Conservation (phyloP, 768 basidiomycete genomes). For the Calocera viscosa region DNA sequence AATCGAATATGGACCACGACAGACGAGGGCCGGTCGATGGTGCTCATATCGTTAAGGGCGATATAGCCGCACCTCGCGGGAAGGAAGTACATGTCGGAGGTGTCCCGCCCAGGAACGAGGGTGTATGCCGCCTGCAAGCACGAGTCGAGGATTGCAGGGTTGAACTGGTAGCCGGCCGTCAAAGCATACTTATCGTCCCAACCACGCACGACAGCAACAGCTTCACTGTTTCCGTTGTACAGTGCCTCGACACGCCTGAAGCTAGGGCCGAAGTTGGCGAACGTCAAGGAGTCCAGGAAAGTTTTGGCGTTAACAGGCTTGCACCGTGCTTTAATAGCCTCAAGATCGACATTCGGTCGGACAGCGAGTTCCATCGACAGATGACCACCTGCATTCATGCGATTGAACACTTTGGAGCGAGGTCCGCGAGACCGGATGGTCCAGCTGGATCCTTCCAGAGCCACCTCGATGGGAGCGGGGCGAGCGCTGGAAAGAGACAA, state of each 20-base stretch:
- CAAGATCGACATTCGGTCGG: conserved; percentile 15
- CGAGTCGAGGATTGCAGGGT: conserved; percentile 32
- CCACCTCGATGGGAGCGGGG: conserved; percentile 15
- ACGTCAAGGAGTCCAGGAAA: conserved; percentile 24
- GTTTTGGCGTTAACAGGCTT: conserved; percentile 14
- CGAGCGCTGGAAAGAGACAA: conserved; percentile 17
- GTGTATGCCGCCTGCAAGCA: conserved; percentile 23
- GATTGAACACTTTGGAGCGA: conserved; percentile 1
- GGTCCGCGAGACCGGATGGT: neutral
- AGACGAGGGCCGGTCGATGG: neutral
- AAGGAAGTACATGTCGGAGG: neutral
- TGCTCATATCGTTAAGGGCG: neutral
- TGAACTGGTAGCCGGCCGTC: conserved; percentile 23
- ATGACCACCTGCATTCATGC: conserved; percentile 18
- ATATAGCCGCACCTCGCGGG: neutral
- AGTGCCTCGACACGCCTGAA: conserved; percentile 24
- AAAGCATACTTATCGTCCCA: conserved; percentile 14
- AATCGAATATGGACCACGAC: conserved; percentile 23
- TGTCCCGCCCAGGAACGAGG: neutral
- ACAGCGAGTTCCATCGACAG: conserved; percentile 25
- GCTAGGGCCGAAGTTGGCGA: conserved; percentile 27
- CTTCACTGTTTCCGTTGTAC: conserved; percentile 21
- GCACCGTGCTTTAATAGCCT: conserved; percentile 11
- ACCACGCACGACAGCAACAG: conserved; percentile 23
- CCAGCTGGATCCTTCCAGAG: neutral